These are phyloP conservation scores for Cryphonectria nitschkei DNA, from an alignment of 2,329 filamentous ascomycete genomes.

Conservation along the genomic window DNA sequence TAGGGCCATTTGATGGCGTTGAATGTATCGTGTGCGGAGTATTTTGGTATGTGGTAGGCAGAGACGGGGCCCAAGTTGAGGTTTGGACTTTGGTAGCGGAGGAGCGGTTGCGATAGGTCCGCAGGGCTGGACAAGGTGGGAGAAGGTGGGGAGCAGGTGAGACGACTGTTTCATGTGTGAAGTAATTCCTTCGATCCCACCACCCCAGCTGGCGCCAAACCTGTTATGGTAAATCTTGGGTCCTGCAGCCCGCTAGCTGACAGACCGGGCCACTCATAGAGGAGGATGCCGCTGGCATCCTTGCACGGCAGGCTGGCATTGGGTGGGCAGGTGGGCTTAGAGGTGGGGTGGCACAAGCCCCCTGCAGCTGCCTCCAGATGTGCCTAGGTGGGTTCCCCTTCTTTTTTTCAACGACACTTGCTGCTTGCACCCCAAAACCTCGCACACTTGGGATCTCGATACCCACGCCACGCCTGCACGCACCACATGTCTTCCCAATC, in stretches of 20 bases:
- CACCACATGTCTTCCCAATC: background rate
- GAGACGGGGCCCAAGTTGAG: background rate
- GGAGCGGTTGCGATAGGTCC: background rate
- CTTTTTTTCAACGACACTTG: slow-evolving; percentile 41
- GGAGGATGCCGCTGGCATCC: background rate
- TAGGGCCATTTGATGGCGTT: background rate
- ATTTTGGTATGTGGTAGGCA: background rate
- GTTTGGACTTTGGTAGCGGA: background rate
- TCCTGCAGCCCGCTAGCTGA: background rate
- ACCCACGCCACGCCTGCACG: background rate
- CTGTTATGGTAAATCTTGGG: background rate
- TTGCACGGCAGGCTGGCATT: background rate
- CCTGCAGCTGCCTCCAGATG: background rate
- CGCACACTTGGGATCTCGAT: background rate
- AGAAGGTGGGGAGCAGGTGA: slow-evolving; percentile 11
- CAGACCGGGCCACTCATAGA: slow-evolving; percentile 4
- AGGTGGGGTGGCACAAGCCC: slow-evolving; percentile 1
- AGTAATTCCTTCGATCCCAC: slow-evolving; percentile 13
- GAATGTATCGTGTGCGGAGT: background rate
- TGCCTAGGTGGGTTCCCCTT: slow-evolving; percentile 33
- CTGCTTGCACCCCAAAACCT: slow-evolving; percentile 28
- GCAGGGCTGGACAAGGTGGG: background rate
- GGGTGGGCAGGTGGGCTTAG: background rate
- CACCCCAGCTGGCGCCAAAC: slow-evolving; percentile 3
- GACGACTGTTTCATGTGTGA: slow-evolving; percentile 14